These are phyloP conservation scores for Neonectria magnoliae DNA, from an alignment of 2,329 filamentous ascomycete species.

Conservation along the genomic window DNA sequence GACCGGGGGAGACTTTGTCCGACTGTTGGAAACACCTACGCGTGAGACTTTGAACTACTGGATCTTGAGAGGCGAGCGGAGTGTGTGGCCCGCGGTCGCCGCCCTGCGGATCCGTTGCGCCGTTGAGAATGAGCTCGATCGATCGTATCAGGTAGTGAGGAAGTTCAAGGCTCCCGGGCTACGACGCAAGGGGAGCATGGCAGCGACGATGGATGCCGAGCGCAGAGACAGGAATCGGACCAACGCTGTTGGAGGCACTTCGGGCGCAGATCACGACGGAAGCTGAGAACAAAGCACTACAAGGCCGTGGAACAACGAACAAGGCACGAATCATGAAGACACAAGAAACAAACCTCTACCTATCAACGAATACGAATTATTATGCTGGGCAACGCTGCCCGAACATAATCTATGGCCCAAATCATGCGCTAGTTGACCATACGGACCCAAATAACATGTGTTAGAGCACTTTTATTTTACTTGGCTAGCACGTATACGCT, in stretches of 20 bases:
- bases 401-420: not conserved
- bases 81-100: slow-evolving; percentile 89
- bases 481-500: not conserved
- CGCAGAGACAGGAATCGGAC: slow-evolving; percentile 28
- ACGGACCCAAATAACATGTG: not conserved
- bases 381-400: not conserved
- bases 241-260: slow-evolving; percentile 17
- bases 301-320: slow-evolving; percentile 1
- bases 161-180: slow-evolving; percentile 65
- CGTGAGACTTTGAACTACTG: slow-evolving; percentile 81
- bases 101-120: slow-evolving; percentile 84
- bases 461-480: not conserved
- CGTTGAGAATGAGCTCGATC: slow-evolving; percentile 87
- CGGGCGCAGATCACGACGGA: slow-evolving; percentile 19
- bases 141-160: slow-evolving; percentile 82
- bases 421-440: not conserved
- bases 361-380: not conserved
- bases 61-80: slow-evolving; percentile 85
- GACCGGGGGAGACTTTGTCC: slow-evolving; percentile 75
- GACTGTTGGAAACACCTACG: slow-evolving; percentile 85
- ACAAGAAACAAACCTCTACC: not conserved
- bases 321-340: slow-evolving; percentile 2
- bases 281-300: slow-evolving; percentile 26
- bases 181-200: slow-evolving; percentile 57
- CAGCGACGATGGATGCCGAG: slow-evolving; percentile 40